These are phyloP conservation scores for Millerago galiae DNA, from an alignment of 805 yeast genomes.

Conservation along the genomic window DNA sequence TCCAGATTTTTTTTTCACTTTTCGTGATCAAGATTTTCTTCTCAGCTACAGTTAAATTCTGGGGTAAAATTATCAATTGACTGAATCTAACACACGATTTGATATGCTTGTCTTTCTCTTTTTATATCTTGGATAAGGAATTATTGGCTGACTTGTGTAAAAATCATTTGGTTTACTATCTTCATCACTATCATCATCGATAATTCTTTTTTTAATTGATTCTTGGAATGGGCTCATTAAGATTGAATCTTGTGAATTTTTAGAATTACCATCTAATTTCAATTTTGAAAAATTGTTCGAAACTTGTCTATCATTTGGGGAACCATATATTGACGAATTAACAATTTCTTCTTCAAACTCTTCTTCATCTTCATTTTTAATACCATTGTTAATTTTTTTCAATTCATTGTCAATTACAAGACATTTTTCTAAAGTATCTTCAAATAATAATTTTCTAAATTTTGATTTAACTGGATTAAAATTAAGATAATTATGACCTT, in stretches of 20 bases:
- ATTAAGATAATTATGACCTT: neutral
- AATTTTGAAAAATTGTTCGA: neutral
- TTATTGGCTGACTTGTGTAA: slow-evolving; percentile 15
- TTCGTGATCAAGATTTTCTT: no score
- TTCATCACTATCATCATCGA: neutral
- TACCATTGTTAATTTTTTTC: neutral
- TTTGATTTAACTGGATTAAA: neutral
- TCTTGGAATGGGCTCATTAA: slow-evolving; percentile 6
- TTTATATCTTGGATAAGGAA: slow-evolving; percentile 8
- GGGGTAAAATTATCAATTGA: no score
- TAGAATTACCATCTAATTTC: neutral
- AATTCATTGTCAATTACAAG: slow-evolving; percentile 12
- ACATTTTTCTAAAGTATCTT: slow-evolving; percentile 11
- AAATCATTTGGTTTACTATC: neutral
- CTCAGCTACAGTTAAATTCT: no score
- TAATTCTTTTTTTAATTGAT: neutral
- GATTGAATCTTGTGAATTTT: neutral
- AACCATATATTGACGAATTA: slow-evolving; percentile 3
- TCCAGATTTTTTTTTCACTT: no score
- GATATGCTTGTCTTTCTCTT: slow-evolving; percentile 11
- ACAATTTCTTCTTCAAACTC: neutral
- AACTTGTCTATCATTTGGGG: slow-evolving; percentile 2
- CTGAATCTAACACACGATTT: neutral
- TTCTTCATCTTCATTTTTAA: neutral
- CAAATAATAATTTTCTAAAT: slow-evolving; percentile 5